A percentile compares a stretch with the other conserved stretches of the same genome.
Evolutionary conservation across 2,329 filamentous ascomycete species (phyloP).

Genomic region (Ophioceras dolichostomum): DNA sequence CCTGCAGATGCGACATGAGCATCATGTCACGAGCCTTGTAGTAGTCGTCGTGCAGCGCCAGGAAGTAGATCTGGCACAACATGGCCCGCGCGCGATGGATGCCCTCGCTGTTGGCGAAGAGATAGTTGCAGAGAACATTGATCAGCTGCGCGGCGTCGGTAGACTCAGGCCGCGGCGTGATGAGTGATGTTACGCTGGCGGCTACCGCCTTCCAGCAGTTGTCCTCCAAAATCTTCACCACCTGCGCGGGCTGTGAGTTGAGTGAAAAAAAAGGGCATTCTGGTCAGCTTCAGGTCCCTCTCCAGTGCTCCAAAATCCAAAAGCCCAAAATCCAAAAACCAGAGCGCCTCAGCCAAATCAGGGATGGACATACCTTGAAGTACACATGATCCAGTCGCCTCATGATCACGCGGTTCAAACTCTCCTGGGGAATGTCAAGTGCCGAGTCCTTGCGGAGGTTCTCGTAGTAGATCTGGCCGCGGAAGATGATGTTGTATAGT

Average conservation of each 20-base stretch:
- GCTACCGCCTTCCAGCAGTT: conserved; percentile 82
- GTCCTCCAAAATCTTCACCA: conserved; percentile 87
- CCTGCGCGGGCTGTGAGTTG: conserved; percentile 78
- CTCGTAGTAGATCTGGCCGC: conserved; percentile 81
- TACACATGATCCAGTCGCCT: conserved; percentile 93
- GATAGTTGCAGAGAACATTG: conserved; percentile 82
- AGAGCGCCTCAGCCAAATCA: too few relatives aligned
- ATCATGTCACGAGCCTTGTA: conserved; percentile 98
- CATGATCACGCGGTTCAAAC: conserved; percentile 85
- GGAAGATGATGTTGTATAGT: conserved; percentile 87
- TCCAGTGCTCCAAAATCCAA: too few relatives aligned
- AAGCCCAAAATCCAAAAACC: too few relatives aligned
- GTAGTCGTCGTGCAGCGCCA: conserved; percentile 94
- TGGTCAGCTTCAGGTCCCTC: too few relatives aligned
- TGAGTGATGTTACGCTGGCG: conserved; percentile 56
- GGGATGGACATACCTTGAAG: conserved; percentile 89
- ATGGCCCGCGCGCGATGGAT: conserved; percentile 94
- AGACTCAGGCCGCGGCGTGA: conserved; percentile 61
- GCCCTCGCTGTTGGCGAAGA: conserved; percentile 88
- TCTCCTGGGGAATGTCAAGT: conserved; percentile 70
- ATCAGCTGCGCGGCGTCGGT: conserved; percentile 66
- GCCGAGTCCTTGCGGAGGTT: conserved; percentile 56
- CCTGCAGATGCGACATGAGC: conserved; percentile 98
- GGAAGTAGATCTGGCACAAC: conserved; percentile 98
- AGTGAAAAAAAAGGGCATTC: too few relatives aligned